These are phyloP conservation scores for Pholiota microspora DNA, from an alignment of 768 basidiomycete genomes.

Conservation along the genomic window DNA sequence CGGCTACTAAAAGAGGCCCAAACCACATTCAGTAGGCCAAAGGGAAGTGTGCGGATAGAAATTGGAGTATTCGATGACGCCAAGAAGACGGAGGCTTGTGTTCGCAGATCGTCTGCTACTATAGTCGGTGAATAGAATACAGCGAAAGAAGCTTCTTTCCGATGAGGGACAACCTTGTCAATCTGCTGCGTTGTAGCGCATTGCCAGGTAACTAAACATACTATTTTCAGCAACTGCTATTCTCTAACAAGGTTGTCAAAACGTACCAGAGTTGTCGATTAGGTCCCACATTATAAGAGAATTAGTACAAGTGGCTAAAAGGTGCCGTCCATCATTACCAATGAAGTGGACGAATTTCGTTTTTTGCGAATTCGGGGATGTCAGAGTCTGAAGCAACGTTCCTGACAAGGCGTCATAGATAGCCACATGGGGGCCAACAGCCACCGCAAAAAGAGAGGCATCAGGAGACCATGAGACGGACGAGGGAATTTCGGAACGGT, in stretches of 20 bases:
- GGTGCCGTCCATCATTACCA: conserved; percentile 67
- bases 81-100: conserved; percentile 48
- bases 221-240: background rate
- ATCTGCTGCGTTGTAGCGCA: conserved; percentile 36
- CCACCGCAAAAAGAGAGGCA: conserved; percentile 78
- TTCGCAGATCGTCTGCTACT: conserved; percentile 27
- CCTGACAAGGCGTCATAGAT: conserved; percentile 74
- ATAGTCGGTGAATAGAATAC: conserved; percentile 42
- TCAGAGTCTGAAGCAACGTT: conserved; percentile 56
- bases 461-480: conserved; percentile 81
- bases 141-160: conserved; percentile 54
- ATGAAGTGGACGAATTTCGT: conserved; percentile 59
- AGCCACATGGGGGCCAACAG: conserved; percentile 62
- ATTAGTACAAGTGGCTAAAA: conserved; percentile 49
- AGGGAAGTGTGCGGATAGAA: conserved; percentile 51
- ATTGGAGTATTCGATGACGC: conserved; percentile 42
- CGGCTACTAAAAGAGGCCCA: conserved; percentile 30
- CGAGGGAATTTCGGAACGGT: conserved; percentile 65
- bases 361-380: conserved; percentile 49
- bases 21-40: conserved; percentile 52
- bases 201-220: conserved; percentile 66
- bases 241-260: background rate
- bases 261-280: conserved; percentile 57
- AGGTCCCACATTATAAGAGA: conserved; percentile 75
- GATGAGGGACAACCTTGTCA: conserved; percentile 52